Conservation (phyloP, 352 stramenopile species). For the Phytophthora hibernalis region DNA sequence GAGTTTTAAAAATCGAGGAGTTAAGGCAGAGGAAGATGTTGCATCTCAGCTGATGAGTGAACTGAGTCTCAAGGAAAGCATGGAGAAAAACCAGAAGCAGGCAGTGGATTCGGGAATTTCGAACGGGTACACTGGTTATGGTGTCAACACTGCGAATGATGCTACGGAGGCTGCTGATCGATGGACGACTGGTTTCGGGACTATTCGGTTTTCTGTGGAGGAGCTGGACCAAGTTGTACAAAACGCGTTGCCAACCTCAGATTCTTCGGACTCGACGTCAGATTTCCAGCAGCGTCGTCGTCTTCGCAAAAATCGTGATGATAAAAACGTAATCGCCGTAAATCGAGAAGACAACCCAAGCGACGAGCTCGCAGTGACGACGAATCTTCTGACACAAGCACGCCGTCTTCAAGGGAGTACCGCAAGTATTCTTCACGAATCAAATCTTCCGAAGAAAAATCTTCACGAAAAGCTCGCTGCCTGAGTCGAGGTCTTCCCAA, state of each 20-base stretch:
- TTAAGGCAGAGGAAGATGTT: slow-evolving; percentile 7
- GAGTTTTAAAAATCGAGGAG: slow-evolving; percentile 20
- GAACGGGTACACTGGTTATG: slow-evolving; percentile 15
- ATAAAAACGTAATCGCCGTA: slow-evolving; percentile 8
- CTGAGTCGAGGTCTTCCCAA: slow-evolving; percentile 16
- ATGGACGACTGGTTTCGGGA: slow-evolving; percentile 17
- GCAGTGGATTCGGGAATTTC: background rate
- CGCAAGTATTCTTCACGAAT: slow-evolving; percentile 5
- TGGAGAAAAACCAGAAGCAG: slow-evolving; percentile 9
- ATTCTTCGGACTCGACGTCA: slow-evolving; percentile 45
- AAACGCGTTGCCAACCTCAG: slow-evolving; percentile 44
- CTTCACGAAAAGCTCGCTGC: background rate
- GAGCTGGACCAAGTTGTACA: slow-evolving; percentile 38
- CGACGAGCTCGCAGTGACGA: slow-evolving; percentile 6
- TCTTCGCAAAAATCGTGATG: slow-evolving; percentile 10
- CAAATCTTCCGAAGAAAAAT: background rate
- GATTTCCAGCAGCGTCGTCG: slow-evolving; percentile 25
- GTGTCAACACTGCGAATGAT: background rate
- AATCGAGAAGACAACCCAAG: slow-evolving; percentile 20
- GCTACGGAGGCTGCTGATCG: background rate
- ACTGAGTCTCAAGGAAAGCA: slow-evolving; percentile 16
- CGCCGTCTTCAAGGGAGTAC: slow-evolving; percentile 3
- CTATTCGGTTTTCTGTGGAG: slow-evolving; percentile 29
- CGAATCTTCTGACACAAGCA: slow-evolving; percentile 19
- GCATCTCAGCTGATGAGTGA: slow-evolving; percentile 13